A percentile compares a stretch with the other conserved stretches of the same genome.
Conservation (phyloP, 176 grass and related monocot genomes). For the Chloris gayana region DNA sequence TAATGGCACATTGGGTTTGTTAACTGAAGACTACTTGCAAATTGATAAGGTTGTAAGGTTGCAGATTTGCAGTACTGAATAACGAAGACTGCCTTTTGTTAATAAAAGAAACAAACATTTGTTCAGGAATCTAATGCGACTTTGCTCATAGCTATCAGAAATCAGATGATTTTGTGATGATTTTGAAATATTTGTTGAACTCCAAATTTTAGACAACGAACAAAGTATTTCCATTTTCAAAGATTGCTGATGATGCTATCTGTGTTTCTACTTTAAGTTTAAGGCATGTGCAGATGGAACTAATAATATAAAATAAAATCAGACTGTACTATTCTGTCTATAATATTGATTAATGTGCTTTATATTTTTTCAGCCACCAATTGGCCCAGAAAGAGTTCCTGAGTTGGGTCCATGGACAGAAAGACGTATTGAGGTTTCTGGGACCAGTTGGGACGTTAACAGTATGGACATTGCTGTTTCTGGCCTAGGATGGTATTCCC, state of each 20-base stretch:
- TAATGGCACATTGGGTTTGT: conserved; percentile 21
- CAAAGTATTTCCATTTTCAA: not conserved
- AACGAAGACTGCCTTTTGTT: not conserved
- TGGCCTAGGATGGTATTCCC: conserved; percentile 81
- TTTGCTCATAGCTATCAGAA: not conserved
- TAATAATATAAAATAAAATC: not conserved
- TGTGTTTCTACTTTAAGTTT: not conserved
- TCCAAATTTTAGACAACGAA: not conserved
- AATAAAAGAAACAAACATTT: conserved; percentile 26
- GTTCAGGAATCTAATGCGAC: not conserved
- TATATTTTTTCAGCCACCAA: conserved; percentile 60
- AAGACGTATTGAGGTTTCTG: conserved; percentile 59
- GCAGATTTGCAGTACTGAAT: not conserved
- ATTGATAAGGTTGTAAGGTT: not conserved
- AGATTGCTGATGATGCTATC: not conserved
- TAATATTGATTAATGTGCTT: conserved; percentile 41
- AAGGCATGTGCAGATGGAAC: conserved; percentile 18
- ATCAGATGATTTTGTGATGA: not conserved
- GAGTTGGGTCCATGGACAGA: conserved; percentile 74
- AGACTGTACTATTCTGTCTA: conserved; percentile 17
- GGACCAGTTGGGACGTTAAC: conserved; percentile 81
- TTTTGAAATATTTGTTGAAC: not conserved
- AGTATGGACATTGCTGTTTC: conserved; percentile 73
- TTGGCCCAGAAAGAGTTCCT: conserved; percentile 51
- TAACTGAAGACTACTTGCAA: not conserved